Base-by-base conservation (phyloP, 2,329 filamentous ascomycete genomes). In the Laburnicola sp. region DNA sequence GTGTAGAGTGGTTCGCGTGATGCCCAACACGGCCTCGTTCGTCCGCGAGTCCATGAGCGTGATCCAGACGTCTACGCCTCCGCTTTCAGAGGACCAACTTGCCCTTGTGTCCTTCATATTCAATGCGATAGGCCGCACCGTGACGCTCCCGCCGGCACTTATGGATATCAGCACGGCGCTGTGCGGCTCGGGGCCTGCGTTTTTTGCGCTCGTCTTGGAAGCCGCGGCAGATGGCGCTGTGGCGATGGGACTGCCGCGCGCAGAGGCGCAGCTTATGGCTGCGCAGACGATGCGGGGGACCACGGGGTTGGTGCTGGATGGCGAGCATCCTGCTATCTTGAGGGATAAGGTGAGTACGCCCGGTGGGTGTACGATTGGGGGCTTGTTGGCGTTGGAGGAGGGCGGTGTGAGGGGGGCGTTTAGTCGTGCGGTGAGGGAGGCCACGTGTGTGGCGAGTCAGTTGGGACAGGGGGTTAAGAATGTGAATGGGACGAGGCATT, bases 11-110 rank as follows among this genome's bases (percentile, higher is more conserved):
- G 86, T 95, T 3, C 81, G 90, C 28, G 89, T 87, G 48, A 91
- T 95, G 83, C 90, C 90, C 61, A 95, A 95, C 76, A 92, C 88
- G 0, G 89, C 90, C 8, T 86, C 86, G 25, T 80, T 89, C 42
- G 87, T 95, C 51, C 78, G 89, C 40, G 86, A 95, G 73, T 86
- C 83, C 60, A 94, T 94, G 88, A 93, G 78, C 6, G 78, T 94
- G 47, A 87, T 96, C 59, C 85, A 84, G 41, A 84, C 80, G 1
- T 78, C 80, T 5, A 78, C 76, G 6, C 83, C 85, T 6, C 80
- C 85, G 2, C 76, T 89, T 10, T 76, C 80, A 4, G 66, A 78
- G 1, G 73, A 77, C 16, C 79, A 80, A 27, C 76, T 81, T 66
- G 53, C 65, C 16, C 79, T 92, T 8, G 81, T 91, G 16, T 85